Conservation (phyloP, 2,329 filamentous ascomycete species). For the Davidsoniella virescens region DNA sequence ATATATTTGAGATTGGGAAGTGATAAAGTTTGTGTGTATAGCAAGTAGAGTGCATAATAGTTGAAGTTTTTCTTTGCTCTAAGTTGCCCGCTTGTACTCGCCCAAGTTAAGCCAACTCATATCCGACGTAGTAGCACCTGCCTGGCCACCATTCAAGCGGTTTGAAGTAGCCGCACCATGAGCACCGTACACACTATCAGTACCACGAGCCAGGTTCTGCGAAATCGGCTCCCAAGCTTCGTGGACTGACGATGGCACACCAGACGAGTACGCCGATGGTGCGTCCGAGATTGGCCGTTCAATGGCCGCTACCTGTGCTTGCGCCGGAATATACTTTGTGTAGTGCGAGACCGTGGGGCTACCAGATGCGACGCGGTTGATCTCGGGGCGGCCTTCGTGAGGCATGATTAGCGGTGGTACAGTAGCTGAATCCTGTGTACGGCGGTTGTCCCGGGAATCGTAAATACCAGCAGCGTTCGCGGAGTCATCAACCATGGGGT, state of each 20-base stretch:
- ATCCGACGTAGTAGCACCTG: slow-evolving; percentile 36
- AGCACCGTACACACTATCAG: slow-evolving; percentile 27
- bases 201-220: slow-evolving; percentile 30
- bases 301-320: slow-evolving; percentile 39
- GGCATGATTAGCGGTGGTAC: slow-evolving; percentile 52
- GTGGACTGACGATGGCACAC: slow-evolving; percentile 46
- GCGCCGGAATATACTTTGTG: slow-evolving; percentile 31
- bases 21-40: too few species aligned
- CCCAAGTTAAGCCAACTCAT: slow-evolving; percentile 72
- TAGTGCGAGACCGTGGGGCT: slow-evolving; percentile 54
- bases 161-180: slow-evolving; percentile 13
- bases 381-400: slow-evolving; percentile 38
- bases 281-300: slow-evolving; percentile 37
- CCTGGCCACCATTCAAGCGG: slow-evolving; percentile 24
- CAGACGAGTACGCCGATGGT: slow-evolving; percentile 45
- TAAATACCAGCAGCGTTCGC: slow-evolving; percentile 19
- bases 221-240: slow-evolving; percentile 37
- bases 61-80: not conserved
- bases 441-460: slow-evolving; percentile 21
- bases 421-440: slow-evolving; percentile 50
- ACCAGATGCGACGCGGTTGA: slow-evolving; percentile 51
- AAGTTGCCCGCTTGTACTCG: slow-evolving; percentile 19
- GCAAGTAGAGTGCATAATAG: too few species aligned
- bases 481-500: slow-evolving; percentile 46
- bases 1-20: too few species aligned